Conservation (phyloP, 805 yeast species). For the Blastobotrys peoriensis region DNA sequence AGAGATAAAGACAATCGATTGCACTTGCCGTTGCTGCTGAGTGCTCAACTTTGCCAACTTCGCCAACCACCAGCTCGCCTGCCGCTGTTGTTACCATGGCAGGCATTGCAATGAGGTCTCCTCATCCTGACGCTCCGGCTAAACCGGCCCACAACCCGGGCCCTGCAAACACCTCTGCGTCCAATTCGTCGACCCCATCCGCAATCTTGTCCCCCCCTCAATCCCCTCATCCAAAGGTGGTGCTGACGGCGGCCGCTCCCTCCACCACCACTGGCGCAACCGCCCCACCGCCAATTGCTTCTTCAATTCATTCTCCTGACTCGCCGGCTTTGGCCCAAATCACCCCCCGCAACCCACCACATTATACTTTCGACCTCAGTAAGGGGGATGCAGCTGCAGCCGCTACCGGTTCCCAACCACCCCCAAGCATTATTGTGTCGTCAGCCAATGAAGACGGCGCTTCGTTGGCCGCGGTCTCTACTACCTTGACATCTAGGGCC, state of each 20-base stretch:
- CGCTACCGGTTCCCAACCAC: not conserved
- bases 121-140: conserved; percentile 1
- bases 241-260: conserved; percentile 3
- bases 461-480: not conserved
- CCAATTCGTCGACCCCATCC: conserved; percentile 1
- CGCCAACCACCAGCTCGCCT: too few relatives aligned
- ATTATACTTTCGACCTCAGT: not conserved
- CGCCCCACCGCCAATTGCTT: conserved; percentile 1
- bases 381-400: not conserved
- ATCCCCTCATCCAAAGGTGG: conserved; percentile 26
- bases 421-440: not conserved
- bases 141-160: not conserved
- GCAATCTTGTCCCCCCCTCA: conserved; percentile 31
- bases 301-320: conserved; percentile 4
- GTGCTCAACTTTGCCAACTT: too few relatives aligned
- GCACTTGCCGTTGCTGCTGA: too few relatives aligned
- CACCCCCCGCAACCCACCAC: conserved; percentile 1
- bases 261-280: not conserved
- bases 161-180: not conserved
- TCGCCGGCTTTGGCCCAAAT: conserved; percentile 2
- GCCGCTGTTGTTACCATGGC: not conserved
- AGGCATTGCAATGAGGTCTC: conserved; percentile 2
- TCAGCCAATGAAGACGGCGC: conserved; percentile 1
- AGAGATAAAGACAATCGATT: too few relatives aligned
- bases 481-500: not conserved